These are phyloP conservation scores for Solanum bulbocastanum DNA, from an alignment of 257 asterid species.

Conservation along the genomic window DNA sequence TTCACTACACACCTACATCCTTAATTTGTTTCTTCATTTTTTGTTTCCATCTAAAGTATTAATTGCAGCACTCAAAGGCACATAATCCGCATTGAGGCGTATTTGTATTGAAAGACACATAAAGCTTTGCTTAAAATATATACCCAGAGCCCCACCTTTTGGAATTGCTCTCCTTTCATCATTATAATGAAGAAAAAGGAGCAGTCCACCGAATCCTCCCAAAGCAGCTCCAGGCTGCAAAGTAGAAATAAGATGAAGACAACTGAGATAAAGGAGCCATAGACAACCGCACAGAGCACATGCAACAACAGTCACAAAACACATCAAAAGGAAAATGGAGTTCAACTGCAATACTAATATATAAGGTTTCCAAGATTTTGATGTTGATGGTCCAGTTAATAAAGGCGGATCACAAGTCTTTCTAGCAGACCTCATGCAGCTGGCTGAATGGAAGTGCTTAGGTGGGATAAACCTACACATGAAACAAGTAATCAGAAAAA, in stretches of 20 bases:
- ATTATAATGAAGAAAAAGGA: constrained; percentile 49
- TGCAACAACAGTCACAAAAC: background rate
- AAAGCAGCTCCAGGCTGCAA: constrained; percentile 76
- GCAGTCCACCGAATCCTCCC: constrained; percentile 70
- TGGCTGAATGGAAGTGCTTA: constrained; percentile 32
- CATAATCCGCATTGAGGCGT: background rate
- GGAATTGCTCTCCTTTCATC: constrained; percentile 87
- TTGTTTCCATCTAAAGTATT: background rate
- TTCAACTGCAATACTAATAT: constrained; percentile 43
- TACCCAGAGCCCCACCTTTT: constrained; percentile 42
- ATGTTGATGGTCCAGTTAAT: constrained; percentile 20
- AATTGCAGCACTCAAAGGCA: background rate
- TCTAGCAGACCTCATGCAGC: constrained; percentile 20
- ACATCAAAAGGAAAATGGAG: constrained; percentile 13
- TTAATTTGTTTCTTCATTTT: background rate
- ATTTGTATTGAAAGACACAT: background rate
- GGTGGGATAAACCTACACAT: constrained; percentile 35
- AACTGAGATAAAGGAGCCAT: constrained; percentile 7
- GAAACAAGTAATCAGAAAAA: background rate
- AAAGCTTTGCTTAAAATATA: background rate
- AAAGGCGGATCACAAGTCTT: constrained; percentile 16
- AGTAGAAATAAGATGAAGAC: constrained; percentile 31
- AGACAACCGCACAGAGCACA: background rate
- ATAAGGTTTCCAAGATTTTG: constrained; percentile 37
- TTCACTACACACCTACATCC: background rate